These are phyloP conservation scores for Echinosphaeria canescens DNA, from an alignment of 2,329 filamentous ascomycete genomes.

Conservation along the genomic window DNA sequence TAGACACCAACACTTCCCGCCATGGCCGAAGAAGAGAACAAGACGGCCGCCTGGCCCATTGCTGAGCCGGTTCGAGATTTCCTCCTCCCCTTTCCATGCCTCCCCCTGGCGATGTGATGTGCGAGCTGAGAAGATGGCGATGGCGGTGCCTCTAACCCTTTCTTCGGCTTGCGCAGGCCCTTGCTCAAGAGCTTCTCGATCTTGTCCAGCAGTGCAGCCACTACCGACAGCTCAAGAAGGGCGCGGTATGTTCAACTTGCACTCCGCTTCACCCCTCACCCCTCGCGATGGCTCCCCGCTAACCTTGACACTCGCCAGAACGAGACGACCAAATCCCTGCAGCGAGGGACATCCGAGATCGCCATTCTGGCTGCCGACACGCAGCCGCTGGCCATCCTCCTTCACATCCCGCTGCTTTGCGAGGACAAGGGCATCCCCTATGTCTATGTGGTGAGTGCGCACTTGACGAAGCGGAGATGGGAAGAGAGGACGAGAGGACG, in stretches of 20 bases:
- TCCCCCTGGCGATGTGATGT: no score
- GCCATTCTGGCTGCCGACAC: conserved; percentile 82
- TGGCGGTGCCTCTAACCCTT: no score
- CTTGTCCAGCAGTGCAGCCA: conserved; percentile 52
- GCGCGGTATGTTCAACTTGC: conserved; percentile 29
- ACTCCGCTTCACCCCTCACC: not conserved
- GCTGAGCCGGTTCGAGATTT: no score
- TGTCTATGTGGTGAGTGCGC: conserved; percentile 31
- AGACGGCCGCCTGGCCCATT: conserved; percentile 38
- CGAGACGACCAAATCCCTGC: conserved; percentile 10
- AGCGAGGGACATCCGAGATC: conserved; percentile 70
- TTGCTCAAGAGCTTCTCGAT: conserved; percentile 68
- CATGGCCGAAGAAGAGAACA: conserved; percentile 10
- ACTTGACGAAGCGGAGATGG: no score
- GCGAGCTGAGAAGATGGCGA: no score
- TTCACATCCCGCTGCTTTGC: conserved; percentile 73
- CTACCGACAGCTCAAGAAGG: conserved; percentile 68
- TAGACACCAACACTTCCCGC: no score
- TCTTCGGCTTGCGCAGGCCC: no score
- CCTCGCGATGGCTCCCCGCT: not conserved
- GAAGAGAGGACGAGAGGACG: no score
- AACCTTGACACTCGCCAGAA: conserved; percentile 3
- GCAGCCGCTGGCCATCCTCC: conserved; percentile 64
- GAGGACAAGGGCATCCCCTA: conserved; percentile 54
- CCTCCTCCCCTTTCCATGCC: no score